Evolutionary conservation across 2,329 filamentous ascomycete species (phyloP), one percentile per base, ranked within the genome.

Genomic region (Chrysoporthe austroafricana): DNA sequence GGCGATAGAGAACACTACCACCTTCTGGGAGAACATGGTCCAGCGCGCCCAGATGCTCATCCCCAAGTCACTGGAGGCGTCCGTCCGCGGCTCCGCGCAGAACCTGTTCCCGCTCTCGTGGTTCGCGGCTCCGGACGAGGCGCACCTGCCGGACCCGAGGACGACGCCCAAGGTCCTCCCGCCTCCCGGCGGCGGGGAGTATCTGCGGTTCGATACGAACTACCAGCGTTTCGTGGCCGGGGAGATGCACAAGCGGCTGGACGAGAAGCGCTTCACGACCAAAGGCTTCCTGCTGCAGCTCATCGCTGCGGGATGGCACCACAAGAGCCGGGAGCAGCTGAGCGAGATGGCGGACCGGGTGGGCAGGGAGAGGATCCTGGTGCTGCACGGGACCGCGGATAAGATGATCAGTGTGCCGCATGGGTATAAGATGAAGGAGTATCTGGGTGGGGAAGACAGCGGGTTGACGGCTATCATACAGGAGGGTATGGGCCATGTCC

Each of bases 141-240:
- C 80, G n/a, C 74, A 76, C 21, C 75, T 89, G 1, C 88, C 87
- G 14, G 77, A 77, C 65, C 76, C 80, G 11, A 72, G 72, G 16
- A 73, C 75, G 2, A 86, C 85, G 3, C 79, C 81, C 16, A 73
- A 67, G 62, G 71, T 77, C 59, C 66, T 82, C 73, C 77, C 78
- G 61, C 54, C 79, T 76, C 1, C 67, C 26, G 60, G 36, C 1
- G 71, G 68, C 18, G 60, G 39, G 2, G 42, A 69, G 58, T 88
- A 88, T 66, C 73, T 82, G 48, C 78, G 77, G 9, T 97, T 96
- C 77, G 85, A 85, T 4, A 92, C 84, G 63, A 96, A 95, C 75
- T 93, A 89, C 68, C 91, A 96, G 80, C 90, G 94, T 5, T 95
- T 94, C 74, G 90, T 91, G 36, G 93, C 94, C 0, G 88, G 90